Evolutionary conservation across 2,329 filamentous ascomycete species (phyloP), one percentile per base, ranked within the genome.

Genomic region (Phialophora chinensis): DNA sequence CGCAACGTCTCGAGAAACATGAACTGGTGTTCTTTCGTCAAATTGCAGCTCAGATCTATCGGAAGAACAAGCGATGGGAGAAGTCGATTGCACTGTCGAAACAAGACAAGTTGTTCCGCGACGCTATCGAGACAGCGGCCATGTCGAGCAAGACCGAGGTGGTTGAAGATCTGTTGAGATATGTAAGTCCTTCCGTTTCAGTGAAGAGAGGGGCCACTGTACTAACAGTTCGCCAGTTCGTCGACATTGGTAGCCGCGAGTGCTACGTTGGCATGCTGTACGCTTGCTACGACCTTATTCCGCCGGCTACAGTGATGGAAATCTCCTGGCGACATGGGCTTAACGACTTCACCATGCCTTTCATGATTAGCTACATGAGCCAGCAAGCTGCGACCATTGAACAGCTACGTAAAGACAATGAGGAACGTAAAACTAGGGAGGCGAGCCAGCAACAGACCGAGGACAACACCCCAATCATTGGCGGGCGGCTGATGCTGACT

Each of bases 241-340:
- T 99, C 75, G 95, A 99, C 77, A 97, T 99, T 81, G 95, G 96
- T 74, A 97, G 94, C 84, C 93, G 94, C 69, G 95, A 99, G 80
- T 99, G 95, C 86, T 99, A 97, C 78, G 95, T 97, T n/a, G 96
- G 93, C 77, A 99, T 99, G 93, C 87, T 99, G 57, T 99, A 99
- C 77, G 90, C 96, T 60, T 99, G 95, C 85, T 97, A 99, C 81
- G 95, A 98, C 66, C 90, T 99, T 69, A 93, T 99, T 73, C 92
- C 92, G 20, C 90, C 96, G 3, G 93, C 98, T 76, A 85, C 96
- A 60, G 90, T 99, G 66, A 87, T 99, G 79, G 95, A 99, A 83
- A 87, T 99, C 65, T 98, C 95, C 66, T 99, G 95, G 95, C 94
- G 95, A 74, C 86, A 97, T 77, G 92, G 93, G 67, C 90, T 99